These are phyloP conservation scores for Zanthoxylum bungeanum DNA, from an alignment of 345 rosid genomes.

Conservation along the genomic window DNA sequence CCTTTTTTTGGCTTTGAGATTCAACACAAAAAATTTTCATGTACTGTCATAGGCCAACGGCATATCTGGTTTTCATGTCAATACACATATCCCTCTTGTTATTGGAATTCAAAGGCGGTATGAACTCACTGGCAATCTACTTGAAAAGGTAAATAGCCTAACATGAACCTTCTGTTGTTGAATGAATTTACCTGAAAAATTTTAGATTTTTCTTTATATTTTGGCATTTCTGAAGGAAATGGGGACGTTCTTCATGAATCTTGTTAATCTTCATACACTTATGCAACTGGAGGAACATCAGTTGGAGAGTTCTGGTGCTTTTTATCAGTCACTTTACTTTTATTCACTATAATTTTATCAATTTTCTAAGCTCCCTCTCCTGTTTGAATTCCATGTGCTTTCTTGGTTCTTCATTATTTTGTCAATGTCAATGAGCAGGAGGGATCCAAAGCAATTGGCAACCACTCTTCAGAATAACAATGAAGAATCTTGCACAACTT, in stretches of 20 bases:
- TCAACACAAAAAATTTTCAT: not conserved
- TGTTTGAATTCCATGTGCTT: no score
- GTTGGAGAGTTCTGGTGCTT: conserved; percentile 71
- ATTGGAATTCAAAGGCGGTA: conserved; percentile 52
- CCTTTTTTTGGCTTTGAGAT: not conserved
- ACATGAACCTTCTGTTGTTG: not conserved
- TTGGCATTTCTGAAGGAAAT: conserved; percentile 28
- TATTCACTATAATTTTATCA: no score
- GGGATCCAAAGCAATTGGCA: conserved; percentile 45
- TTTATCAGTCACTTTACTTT: not conserved
- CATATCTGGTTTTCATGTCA: conserved; percentile 47
- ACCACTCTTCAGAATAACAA: conserved; percentile 31
- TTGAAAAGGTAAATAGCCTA: conserved; percentile 36
- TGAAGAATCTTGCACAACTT: conserved; percentile 56
- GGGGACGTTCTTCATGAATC: conserved; percentile 69
- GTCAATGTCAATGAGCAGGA: conserved; percentile 24
- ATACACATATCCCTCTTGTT: conserved; percentile 51
- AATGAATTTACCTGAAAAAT: not conserved
- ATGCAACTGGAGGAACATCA: conserved; percentile 91
- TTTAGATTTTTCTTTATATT: not conserved
- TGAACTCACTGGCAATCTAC: conserved; percentile 48
- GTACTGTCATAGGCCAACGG: conserved; percentile 39
- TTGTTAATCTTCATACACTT: conserved; percentile 82
- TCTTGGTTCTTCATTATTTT: not conserved
- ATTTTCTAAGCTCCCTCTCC: not conserved